Conservation (phyloP, 257 asterid species). For the Nicotiana otophora region DNA sequence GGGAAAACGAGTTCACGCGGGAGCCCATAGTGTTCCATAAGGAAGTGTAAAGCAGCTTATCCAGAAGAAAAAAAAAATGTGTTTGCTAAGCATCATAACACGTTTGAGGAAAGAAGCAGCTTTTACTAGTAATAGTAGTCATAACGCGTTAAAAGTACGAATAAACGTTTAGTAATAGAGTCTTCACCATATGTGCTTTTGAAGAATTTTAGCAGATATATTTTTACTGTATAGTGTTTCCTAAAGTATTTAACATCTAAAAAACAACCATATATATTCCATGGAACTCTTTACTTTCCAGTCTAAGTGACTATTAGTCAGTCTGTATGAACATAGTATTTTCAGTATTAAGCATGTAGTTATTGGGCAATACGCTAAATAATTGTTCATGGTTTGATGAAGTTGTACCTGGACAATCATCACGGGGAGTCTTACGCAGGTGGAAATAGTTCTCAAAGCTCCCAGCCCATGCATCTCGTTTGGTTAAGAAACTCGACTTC, state of each 20-base stretch:
- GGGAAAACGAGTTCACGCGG: not conserved
- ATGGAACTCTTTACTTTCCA: not conserved
- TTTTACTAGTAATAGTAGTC: not conserved
- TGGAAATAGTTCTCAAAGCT: constrained; percentile 68
- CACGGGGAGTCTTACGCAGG: constrained; percentile 75
- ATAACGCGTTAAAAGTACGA: not conserved
- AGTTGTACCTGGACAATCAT: constrained; percentile 76
- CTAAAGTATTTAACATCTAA: not conserved
- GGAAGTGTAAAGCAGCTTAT: not conserved
- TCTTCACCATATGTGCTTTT: not conserved
- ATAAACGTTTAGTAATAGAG: not conserved
- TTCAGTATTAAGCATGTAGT: not conserved
- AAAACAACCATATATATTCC: not conserved
- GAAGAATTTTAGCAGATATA: not conserved
- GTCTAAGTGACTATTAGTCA: not conserved
- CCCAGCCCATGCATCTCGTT: constrained; percentile 99
- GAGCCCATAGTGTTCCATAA: not conserved
- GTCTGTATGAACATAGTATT: not conserved
- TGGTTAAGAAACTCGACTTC: constrained; percentile 75
- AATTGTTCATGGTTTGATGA: not conserved
- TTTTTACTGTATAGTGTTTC: not conserved
- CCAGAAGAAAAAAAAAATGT: not conserved
- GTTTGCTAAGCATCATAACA: not conserved
- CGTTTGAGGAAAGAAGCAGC: not conserved
- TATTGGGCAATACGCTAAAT: not conserved